Conservation (phyloP, 2,329 filamentous ascomycete genomes). For the Pyrenophora graminea region DNA sequence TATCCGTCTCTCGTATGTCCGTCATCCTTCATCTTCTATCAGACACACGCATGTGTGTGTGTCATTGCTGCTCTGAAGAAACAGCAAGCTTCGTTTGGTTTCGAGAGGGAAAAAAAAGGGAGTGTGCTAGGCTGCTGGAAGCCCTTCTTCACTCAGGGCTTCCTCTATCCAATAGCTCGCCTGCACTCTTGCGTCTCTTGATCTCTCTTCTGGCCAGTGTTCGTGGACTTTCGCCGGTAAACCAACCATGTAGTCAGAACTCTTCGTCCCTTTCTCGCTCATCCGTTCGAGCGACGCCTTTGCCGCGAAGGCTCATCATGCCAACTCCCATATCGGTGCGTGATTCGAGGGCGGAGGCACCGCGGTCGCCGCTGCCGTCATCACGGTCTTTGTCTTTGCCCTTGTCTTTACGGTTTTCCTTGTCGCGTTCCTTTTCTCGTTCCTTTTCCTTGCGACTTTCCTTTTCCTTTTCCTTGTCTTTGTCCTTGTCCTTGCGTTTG, state of each 20-base stretch:
- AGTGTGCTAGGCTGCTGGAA: neutral
- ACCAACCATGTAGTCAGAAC: slow-evolving; percentile 46
- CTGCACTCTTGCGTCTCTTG: slow-evolving; percentile 37
- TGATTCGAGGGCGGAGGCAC: slow-evolving; percentile 28
- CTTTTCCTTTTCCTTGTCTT: slow-evolving; percentile 28
- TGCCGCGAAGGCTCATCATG: slow-evolving; percentile 3
- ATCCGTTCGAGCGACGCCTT: slow-evolving; percentile 1
- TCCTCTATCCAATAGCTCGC: slow-evolving; percentile 29
- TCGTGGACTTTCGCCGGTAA: slow-evolving; percentile 29
- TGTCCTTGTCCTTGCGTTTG: slow-evolving; percentile 37
- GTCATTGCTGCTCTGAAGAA: no score
- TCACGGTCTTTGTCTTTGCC: slow-evolving; percentile 22
- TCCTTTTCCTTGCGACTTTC: slow-evolving; percentile 8
- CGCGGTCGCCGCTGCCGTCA: slow-evolving; percentile 14
- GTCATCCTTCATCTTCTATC: no score
- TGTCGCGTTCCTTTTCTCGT: slow-evolving; percentile 20
- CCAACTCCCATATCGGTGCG: slow-evolving; percentile 14
- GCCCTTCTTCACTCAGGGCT: slow-evolving; percentile 1
- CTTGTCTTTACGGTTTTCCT: slow-evolving; percentile 21
- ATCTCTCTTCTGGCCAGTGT: slow-evolving; percentile 27
- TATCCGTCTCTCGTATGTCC: no score
- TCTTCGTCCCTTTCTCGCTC: slow-evolving; percentile 26
- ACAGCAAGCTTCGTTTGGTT: no score
- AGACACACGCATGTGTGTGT: no score
- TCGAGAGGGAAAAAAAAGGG: neutral